Conservation (phyloP, 2,329 filamentous ascomycete species). For the Phyllosticta capitalensis region DNA sequence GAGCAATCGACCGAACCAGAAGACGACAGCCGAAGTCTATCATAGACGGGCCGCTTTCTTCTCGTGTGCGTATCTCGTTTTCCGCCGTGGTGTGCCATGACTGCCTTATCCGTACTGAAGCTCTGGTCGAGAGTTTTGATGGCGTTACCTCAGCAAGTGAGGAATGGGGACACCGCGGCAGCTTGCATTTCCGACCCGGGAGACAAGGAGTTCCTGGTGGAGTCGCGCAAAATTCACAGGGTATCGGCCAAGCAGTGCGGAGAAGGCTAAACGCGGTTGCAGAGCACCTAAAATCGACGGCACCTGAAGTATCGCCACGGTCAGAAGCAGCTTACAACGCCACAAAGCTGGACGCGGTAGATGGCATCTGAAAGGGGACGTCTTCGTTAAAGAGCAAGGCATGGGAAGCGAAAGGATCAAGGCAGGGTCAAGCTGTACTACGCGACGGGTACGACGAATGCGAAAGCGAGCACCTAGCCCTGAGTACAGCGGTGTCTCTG, state of each 20-base stretch:
- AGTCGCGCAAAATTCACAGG: neutral
- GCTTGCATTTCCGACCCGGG: neutral
- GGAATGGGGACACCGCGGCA: neutral
- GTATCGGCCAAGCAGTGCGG: constrained; percentile 12
- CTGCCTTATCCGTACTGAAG: no score
- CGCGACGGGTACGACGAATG: neutral
- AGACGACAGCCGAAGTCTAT: neutral
- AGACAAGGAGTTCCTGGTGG: neutral
- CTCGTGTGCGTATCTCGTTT: no score
- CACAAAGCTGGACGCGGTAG: no score
- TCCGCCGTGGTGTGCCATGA: no score
- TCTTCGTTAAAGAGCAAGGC: no score
- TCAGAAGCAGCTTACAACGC: neutral
- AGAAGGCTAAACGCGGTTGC: constrained; percentile 14
- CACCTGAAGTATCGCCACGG: neutral
- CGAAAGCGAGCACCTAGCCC: neutral
- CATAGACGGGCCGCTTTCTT: neutral
- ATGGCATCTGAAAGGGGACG: no score
- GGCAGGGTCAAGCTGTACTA: no score
- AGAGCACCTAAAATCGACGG: neutral
- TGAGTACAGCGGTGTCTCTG: no score
- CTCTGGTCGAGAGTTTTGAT: no score
- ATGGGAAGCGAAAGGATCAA: no score
- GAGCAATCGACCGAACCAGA: neutral
- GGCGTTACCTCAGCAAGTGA: no score